Percentiles rank a stretch among this genome's conserved stretches.
Evolutionary conservation across 75 land plant species (phyloP).

Genomic region (Pinus tabuliformis): DNA sequence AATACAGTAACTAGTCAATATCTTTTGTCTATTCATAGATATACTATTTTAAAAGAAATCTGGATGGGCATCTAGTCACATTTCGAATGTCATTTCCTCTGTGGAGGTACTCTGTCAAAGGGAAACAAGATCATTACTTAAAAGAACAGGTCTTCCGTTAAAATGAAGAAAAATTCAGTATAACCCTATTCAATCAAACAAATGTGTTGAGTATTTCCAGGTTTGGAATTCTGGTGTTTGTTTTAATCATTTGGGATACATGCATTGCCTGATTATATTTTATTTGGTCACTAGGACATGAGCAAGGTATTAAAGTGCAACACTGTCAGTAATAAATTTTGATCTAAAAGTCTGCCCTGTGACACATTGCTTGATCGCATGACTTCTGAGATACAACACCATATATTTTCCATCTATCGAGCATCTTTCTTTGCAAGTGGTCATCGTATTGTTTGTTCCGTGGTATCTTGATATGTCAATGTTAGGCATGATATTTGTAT

Average conservation of each 20-base stretch:
- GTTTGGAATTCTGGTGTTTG: not conserved
- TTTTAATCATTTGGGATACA: not conserved
- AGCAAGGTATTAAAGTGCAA: no score
- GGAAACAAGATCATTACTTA: no score
- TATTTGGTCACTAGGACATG: not conserved
- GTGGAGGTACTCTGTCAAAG: no score
- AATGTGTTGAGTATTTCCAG: not conserved
- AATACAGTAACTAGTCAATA: not conserved
- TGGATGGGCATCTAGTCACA: no score
- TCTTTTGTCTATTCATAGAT: no score
- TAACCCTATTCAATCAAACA: not conserved
- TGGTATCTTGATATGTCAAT: not conserved
- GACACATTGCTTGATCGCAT: not conserved
- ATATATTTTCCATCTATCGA: not conserved
- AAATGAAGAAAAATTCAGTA: not conserved
- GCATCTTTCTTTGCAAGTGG: not conserved
- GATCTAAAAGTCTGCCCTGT: not conserved
- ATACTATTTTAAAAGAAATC: no score
- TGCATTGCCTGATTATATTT: not conserved
- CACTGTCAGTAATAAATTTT: not conserved
- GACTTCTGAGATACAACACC: not conserved
- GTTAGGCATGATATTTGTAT: not conserved
- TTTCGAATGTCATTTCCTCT: no score
- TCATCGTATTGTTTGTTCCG: not conserved
- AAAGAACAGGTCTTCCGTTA: not conserved